phyloP scores from a whole-genome alignment of 257 asterid genomes.

The Solanum dulcamara region DNA sequence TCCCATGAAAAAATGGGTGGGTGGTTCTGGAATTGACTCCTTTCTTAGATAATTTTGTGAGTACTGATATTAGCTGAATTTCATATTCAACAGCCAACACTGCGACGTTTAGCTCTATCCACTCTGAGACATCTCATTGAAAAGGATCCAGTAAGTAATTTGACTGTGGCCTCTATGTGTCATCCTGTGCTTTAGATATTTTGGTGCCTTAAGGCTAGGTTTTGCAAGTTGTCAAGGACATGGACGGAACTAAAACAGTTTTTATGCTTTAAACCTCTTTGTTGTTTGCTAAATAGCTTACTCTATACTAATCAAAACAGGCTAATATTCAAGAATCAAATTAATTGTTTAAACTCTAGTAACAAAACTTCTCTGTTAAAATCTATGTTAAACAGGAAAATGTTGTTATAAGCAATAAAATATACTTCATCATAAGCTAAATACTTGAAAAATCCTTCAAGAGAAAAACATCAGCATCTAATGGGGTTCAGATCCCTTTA shows the following conservation, averaged over 20 bases:
- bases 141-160: constrained; percentile 87
- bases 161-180: background rate
- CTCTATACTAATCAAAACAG: background rate
- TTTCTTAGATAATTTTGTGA: background rate
- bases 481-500: background rate
- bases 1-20: background rate
- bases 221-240: background rate
- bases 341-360: background rate
- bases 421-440: background rate
- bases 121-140: constrained; percentile 96
- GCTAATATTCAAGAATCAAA: background rate
- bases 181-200: constrained; percentile 4
- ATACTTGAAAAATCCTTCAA: background rate
- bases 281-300: background rate
- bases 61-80: constrained; percentile 12
- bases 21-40: background rate
- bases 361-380: background rate
- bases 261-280: background rate
- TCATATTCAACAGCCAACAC: constrained; percentile 63
- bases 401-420: background rate
- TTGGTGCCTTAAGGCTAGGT: background rate
- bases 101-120: constrained; percentile 85
- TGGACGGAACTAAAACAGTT: background rate
- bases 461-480: background rate
- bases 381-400: background rate